Percentiles rank a stretch among this genome's conserved stretches.
phyloP scores from a whole-genome alignment of 768 basidiomycete genomes.

The Tylopilus plumbeoviolaceoides region DNA sequence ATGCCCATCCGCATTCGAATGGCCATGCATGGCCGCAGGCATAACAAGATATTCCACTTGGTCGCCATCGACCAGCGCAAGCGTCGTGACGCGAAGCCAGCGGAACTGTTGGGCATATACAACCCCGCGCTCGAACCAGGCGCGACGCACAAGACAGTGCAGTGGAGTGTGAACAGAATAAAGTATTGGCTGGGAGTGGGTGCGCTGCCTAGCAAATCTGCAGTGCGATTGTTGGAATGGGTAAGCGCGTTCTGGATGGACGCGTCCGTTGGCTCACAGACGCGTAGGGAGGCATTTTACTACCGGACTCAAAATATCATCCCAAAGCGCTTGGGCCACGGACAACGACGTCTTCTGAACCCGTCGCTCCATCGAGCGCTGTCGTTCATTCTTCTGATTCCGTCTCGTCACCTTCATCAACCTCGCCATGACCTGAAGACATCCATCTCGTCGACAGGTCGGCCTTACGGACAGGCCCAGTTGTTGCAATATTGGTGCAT shows the following conservation, averaged over 20 bases:
- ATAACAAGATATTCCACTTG: slow-evolving; percentile 76
- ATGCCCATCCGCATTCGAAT: slow-evolving; percentile 88
- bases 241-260: slow-evolving; percentile 37
- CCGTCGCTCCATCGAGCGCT: background rate
- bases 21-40: slow-evolving; percentile 72
- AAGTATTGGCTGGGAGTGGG: slow-evolving; percentile 85
- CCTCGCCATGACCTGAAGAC: slow-evolving; percentile 9
- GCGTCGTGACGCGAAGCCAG: slow-evolving; percentile 78
- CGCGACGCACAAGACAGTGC: slow-evolving; percentile 63
- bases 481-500: background rate
- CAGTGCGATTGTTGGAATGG: slow-evolving; percentile 71
- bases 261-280: slow-evolving; percentile 5
- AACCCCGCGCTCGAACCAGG: slow-evolving; percentile 58
- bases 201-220: slow-evolving; percentile 76
- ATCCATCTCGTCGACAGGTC: background rate
- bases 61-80: slow-evolving; percentile 75
- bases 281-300: slow-evolving; percentile 57
- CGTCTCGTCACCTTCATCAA: background rate
- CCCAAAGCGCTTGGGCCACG: slow-evolving; percentile 31
- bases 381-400: background rate
- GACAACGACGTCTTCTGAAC: slow-evolving; percentile 4
- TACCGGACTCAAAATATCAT: slow-evolving; percentile 54
- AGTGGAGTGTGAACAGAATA: slow-evolving; percentile 91
- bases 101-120: slow-evolving; percentile 84
- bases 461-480: background rate